Conservation (phyloP, 495 filamentous ascomycete genomes). For the Penicillium nucicola region DNA sequence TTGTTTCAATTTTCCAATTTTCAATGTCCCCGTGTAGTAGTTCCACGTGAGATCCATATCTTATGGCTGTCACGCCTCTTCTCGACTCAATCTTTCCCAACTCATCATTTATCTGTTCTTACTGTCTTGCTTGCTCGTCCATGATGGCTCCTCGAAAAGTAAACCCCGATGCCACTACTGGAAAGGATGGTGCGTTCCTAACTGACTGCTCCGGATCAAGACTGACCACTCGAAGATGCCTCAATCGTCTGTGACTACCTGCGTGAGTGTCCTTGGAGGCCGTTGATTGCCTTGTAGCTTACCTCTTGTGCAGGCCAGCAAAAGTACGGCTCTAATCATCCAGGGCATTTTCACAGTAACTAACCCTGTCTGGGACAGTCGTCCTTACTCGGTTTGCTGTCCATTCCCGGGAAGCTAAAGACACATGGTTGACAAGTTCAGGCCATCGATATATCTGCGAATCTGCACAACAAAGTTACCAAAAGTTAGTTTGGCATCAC, state of each 20-base stretch:
- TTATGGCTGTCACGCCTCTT: not conserved
- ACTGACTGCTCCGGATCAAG: not conserved
- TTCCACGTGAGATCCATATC: not conserved
- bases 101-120: not conserved
- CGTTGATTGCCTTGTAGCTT: not conserved
- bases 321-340: conserved; percentile 37
- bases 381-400: conserved; percentile 55
- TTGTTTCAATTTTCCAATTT: not conserved
- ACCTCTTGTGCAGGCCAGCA: conserved; percentile 44
- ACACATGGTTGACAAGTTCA: conserved; percentile 14
- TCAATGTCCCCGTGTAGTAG: too few relatives aligned
- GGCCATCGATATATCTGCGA: conserved; percentile 63
- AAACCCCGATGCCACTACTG: conserved; percentile 41
- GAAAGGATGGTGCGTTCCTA: conserved; percentile 38
- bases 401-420: not conserved
- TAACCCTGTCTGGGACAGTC: conserved; percentile 32
- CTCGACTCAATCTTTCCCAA: too few relatives aligned
- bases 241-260: conserved; percentile 54
- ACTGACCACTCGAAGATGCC: conserved; percentile 23
- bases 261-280: conserved; percentile 38
- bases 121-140: not conserved
- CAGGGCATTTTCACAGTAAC: not conserved
- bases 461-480: conserved; percentile 65
- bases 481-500: conserved; percentile 44
- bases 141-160: conserved; percentile 52